phyloP scores from a whole-genome alignment of 495 filamentous ascomycete genomes.

The Talaromyces trachyspermus region DNA sequence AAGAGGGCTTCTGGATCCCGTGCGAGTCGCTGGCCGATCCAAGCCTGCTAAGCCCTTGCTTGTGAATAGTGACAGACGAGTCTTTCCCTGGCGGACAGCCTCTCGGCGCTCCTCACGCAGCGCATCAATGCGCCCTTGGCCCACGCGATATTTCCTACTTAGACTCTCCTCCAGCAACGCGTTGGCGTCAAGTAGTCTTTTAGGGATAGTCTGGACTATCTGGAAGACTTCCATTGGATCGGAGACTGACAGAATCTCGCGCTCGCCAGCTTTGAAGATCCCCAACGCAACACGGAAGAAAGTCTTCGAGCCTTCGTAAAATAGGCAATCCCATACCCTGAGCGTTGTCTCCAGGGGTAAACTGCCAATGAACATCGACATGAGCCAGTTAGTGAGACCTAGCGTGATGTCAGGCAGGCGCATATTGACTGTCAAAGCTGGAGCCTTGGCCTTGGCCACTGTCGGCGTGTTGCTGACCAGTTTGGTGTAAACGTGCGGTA shows the following conservation, averaged over 20 bases:
- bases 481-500: slow-evolving; percentile 82
- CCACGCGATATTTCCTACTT: slow-evolving; percentile 70
- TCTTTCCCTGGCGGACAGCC: slow-evolving; percentile 38
- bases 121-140: slow-evolving; percentile 51
- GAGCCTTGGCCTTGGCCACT: slow-evolving; percentile 27
- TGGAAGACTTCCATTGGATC: slow-evolving; percentile 97
- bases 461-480: slow-evolving; percentile 70
- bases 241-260: slow-evolving; percentile 66
- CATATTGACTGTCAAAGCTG: slow-evolving; percentile 42
- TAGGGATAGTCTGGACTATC: slow-evolving; percentile 84
- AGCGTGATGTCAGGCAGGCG: slow-evolving; percentile 85
- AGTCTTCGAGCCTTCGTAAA: slow-evolving; percentile 91
- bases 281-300: slow-evolving; percentile 90
- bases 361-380: slow-evolving; percentile 91
- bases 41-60: slow-evolving; percentile 23
- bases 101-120: slow-evolving; percentile 30
- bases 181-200: slow-evolving; percentile 74
- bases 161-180: slow-evolving; percentile 74
- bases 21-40: slow-evolving; percentile 11
- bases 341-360: slow-evolving; percentile 85
- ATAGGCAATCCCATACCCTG: slow-evolving; percentile 92
- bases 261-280: slow-evolving; percentile 86
- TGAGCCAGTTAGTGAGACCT: slow-evolving; percentile 96
- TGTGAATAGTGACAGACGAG: slow-evolving; percentile 32
- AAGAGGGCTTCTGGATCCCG: slow-evolving; percentile 22